Percentiles rank a stretch among this genome's conserved stretches.
phyloP scores from a whole-genome alignment of 2,329 filamentous ascomycete species.

The Emergomyces orientalis region DNA sequence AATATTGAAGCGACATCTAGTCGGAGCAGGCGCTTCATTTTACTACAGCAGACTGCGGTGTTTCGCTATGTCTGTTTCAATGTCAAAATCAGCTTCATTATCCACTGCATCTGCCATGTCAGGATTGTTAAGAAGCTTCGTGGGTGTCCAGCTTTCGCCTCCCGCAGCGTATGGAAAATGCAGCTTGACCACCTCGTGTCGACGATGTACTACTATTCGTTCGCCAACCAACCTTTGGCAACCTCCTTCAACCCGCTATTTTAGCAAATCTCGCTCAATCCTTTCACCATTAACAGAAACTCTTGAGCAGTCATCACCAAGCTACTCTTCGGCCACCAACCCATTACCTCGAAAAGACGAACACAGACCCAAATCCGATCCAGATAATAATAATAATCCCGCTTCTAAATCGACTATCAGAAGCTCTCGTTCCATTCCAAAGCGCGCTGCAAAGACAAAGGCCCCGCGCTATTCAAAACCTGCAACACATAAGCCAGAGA shows the following conservation, averaged over 20 bases:
- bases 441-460: not conserved
- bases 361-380: not conserved
- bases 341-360: not conserved
- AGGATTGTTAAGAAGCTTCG: not conserved
- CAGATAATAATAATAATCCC: not conserved
- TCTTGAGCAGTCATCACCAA: not conserved
- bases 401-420: not conserved
- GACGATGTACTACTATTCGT: not conserved
- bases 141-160: not conserved
- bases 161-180: not conserved
- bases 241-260: not conserved
- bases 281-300: not conserved
- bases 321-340: not conserved
- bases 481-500: slow-evolving; percentile 13
- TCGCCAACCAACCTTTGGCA: not conserved
- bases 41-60: not conserved
- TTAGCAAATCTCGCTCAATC: not conserved
- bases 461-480: not conserved
- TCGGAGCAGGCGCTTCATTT: not conserved
- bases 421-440: not conserved
- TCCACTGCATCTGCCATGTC: not conserved
- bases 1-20: not conserved
- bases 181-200: not conserved
- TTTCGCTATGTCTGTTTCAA: not conserved
- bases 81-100: not conserved